A percentile compares a stretch with the other conserved stretches of the same genome.
These are phyloP conservation scores for Lepidium didymum DNA, from an alignment of 345 rosid genomes.

Conservation along the genomic window DNA sequence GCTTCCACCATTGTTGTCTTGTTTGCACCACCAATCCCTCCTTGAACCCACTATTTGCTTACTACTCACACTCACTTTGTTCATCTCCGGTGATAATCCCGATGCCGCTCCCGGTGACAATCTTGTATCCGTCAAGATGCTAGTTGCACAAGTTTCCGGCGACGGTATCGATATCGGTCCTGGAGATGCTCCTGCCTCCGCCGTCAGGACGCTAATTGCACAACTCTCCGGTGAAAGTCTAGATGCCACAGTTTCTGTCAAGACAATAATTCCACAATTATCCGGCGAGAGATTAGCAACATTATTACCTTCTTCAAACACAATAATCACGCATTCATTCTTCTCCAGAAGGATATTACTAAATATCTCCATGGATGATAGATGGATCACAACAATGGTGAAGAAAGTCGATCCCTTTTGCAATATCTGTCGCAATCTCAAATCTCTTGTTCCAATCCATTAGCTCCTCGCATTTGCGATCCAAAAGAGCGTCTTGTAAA, in stretches of 20 bases:
- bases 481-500: constrained; percentile 58
- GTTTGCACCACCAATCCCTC: constrained; percentile 82
- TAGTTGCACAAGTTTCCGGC: constrained; percentile 24
- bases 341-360: constrained; percentile 65
- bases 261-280: constrained; percentile 35
- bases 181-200: constrained; percentile 1
- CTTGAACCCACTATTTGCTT: constrained; percentile 37
- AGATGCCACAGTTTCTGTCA: constrained; percentile 3
- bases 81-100: constrained; percentile 30
- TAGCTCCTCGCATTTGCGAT: constrained; percentile 66
- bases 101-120: constrained; percentile 16
- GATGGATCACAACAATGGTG: constrained; percentile 53
- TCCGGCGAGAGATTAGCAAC: constrained; percentile 45
- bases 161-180: neutral
- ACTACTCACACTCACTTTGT: constrained; percentile 6
- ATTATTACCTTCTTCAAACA: constrained; percentile 41
- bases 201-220: neutral
- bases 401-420: constrained; percentile 71
- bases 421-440: constrained; percentile 49
- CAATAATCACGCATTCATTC: constrained; percentile 50
- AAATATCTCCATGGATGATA: constrained; percentile 58
- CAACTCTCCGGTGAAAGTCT: constrained; percentile 10
- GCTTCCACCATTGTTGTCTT: constrained; percentile 41
- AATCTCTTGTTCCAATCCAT: constrained; percentile 52
- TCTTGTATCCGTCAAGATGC: constrained; percentile 25